These are phyloP conservation scores for Fragaria iinumae DNA, from an alignment of 306 rosid species.

Conservation along the genomic window DNA sequence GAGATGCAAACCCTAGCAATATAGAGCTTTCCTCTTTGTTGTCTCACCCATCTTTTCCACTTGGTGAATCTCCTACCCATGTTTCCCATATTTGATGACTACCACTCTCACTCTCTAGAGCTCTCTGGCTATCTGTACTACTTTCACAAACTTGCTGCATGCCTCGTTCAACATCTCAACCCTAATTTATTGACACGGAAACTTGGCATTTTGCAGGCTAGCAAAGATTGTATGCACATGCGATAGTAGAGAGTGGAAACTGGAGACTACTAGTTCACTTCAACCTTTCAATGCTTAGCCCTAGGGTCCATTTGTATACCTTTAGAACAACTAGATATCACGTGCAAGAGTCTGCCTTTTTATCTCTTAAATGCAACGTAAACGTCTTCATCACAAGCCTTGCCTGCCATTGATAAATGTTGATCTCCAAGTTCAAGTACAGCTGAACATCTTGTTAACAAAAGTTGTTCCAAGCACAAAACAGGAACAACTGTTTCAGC, in stretches of 20 bases:
- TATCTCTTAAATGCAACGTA: constrained; percentile 21
- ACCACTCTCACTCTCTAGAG: neutral
- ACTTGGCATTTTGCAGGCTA: neutral
- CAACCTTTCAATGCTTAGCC: constrained; percentile 26
- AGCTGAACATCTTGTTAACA: constrained; percentile 8
- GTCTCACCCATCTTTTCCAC: constrained; percentile 72
- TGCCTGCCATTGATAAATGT: constrained; percentile 56
- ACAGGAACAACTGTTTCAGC: constrained; percentile 36
- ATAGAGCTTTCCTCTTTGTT: constrained; percentile 71
- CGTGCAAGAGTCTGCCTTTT: constrained; percentile 34
- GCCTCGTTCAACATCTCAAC: neutral
- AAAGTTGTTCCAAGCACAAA: constrained; percentile 42
- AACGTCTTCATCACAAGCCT: constrained; percentile 38
- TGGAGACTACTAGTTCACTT: neutral
- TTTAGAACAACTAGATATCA: constrained; percentile 29
- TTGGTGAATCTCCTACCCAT: constrained; percentile 52
- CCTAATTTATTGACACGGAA: constrained; percentile 8
- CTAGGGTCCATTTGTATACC: constrained; percentile 44
- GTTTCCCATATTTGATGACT: constrained; percentile 17
- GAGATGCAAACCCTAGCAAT: constrained; percentile 76
- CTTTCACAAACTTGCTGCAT: constrained; percentile 1
- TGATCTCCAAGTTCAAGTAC: constrained; percentile 1
- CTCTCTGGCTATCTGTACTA: neutral
- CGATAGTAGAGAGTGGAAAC: neutral
- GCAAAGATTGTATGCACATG: constrained; percentile 12